These are phyloP conservation scores for Fusarium euwallaceae DNA, from an alignment of 2,329 filamentous ascomycete genomes.

Conservation along the genomic window DNA sequence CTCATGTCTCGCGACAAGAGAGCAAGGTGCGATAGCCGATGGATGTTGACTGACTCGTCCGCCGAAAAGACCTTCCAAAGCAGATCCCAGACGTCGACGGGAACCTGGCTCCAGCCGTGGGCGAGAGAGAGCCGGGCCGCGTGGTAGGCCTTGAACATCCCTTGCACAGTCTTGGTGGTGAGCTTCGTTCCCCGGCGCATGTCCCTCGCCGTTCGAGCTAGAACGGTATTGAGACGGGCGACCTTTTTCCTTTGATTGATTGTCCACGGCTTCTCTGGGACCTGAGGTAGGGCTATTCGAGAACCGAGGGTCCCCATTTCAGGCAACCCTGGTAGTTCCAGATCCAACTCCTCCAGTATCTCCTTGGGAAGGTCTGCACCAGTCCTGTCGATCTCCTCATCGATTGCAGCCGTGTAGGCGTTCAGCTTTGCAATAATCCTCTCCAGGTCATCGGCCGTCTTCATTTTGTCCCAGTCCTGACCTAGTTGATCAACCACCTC, in stretches of 20 bases:
- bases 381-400: conserved; percentile 51
- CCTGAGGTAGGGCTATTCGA: conserved; percentile 49
- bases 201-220: conserved; percentile 48
- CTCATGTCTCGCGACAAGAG: conserved; percentile 76
- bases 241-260: conserved; percentile 56
- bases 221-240: conserved; percentile 51
- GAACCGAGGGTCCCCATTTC: conserved; percentile 43
- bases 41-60: conserved; percentile 62
- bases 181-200: conserved; percentile 45
- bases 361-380: conserved; percentile 51
- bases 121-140: conserved; percentile 60
- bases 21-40: conserved; percentile 72
- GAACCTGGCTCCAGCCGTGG: conserved; percentile 66
- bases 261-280: conserved; percentile 54
- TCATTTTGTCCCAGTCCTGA: conserved; percentile 48
- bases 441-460: conserved; percentile 52
- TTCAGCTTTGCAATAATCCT: conserved; percentile 52
- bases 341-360: conserved; percentile 50
- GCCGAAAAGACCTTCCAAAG: conserved; percentile 75
- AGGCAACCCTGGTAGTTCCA: conserved; percentile 46
- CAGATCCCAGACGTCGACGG: conserved; percentile 71
- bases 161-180: conserved; percentile 53
- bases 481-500: conserved; percentile 53
- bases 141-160: conserved; percentile 65
- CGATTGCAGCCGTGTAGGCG: conserved; percentile 52